Evolutionary conservation across 2,329 filamentous ascomycete species (phyloP).

Genomic region (Colletotrichum gigasporum): DNA sequence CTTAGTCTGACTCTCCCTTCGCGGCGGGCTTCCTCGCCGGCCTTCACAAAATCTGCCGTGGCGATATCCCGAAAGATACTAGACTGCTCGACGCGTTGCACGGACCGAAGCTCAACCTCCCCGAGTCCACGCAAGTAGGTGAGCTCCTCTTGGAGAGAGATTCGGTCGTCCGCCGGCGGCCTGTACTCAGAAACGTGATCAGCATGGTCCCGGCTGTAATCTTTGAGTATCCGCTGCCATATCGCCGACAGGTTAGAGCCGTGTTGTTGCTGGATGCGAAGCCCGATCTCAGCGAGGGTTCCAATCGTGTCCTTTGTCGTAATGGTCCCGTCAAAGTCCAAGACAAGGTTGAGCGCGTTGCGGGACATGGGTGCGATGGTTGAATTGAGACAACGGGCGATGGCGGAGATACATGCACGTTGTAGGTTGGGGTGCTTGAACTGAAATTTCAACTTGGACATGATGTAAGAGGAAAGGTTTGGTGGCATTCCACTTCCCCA

Average conservation of each 20-base stretch:
- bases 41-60: conserved; percentile 42
- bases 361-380: conserved; percentile 25
- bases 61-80: conserved; percentile 55
- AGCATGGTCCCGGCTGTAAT: conserved; percentile 54
- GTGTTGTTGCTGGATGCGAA: conserved; percentile 42
- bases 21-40: conserved; percentile 48
- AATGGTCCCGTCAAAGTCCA: conserved; percentile 71
- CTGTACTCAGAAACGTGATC: conserved; percentile 46
- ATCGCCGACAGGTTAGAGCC: conserved; percentile 44
- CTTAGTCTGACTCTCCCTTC: conserved; percentile 46
- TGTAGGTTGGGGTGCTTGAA: background rate
- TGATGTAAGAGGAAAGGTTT: background rate
- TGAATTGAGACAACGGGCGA: background rate
- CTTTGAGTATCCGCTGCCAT: conserved; percentile 56
- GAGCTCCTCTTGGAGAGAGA: conserved; percentile 48
- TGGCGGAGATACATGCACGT: background rate
- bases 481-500: conserved; percentile 3
- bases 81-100: conserved; percentile 52
- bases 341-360: conserved; percentile 52
- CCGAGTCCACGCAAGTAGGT: conserved; percentile 54
- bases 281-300: conserved; percentile 53
- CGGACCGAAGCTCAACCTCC: conserved; percentile 55
- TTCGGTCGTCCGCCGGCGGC: conserved; percentile 44
- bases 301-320: conserved; percentile 63
- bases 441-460: background rate